phyloP scores from a whole-genome alignment of 768 basidiomycete species.

The Gloeostereum incarnatum region DNA sequence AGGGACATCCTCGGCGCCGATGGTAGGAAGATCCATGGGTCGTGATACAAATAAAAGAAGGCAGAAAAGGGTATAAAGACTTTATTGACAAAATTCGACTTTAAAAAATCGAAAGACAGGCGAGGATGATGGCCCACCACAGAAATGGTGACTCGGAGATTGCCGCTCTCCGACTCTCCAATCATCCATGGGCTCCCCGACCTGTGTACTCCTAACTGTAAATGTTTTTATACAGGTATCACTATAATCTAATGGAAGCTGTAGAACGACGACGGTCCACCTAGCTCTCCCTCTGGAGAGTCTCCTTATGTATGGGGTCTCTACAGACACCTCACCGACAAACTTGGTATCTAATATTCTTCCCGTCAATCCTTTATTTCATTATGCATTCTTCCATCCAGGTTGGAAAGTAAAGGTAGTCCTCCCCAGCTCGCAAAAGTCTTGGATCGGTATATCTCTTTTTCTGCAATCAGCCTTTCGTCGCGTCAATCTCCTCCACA shows the following conservation, averaged over 20 bases:
- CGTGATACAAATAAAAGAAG: no score
- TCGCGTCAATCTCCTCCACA: slow-evolving; percentile 17
- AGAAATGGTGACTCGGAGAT: no score
- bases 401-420: slow-evolving; percentile 80
- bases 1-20: no score
- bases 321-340: slow-evolving; percentile 47
- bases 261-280: slow-evolving; percentile 84
- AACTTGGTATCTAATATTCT: slow-evolving; percentile 39
- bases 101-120: no score
- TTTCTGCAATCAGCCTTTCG: not conserved
- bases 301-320: slow-evolving; percentile 74
- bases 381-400: slow-evolving; percentile 19
- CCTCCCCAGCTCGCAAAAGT: slow-evolving; percentile 73
- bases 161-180: not conserved
- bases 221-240: not conserved
- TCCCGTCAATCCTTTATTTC: not conserved
- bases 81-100: no score
- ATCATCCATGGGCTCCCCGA: not conserved
- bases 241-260: not conserved
- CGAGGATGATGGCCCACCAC: no score
- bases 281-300: slow-evolving; percentile 40
- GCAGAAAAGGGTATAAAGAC: no score
- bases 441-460: slow-evolving; percentile 65
- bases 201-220: slow-evolving; percentile 2
- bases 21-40: no score